These are phyloP conservation scores for Suhomyces canberraensis DNA, from an alignment of 805 yeast genomes.

Conservation along the genomic window DNA sequence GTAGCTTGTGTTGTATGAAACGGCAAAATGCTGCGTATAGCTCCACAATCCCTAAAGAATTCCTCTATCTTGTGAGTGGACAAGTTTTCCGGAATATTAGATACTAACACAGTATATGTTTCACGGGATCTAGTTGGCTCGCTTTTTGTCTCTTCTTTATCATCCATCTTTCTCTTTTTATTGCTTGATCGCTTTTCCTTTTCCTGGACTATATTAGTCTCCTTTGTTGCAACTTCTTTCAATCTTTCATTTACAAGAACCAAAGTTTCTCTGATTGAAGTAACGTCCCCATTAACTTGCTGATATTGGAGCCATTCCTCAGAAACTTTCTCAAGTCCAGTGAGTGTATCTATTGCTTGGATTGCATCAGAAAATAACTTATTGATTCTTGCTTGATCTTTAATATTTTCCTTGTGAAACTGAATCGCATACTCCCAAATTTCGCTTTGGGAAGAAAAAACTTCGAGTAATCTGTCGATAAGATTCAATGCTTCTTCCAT, in stretches of 20 bases:
- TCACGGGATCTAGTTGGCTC: constrained; percentile 52
- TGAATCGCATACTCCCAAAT: constrained; percentile 46
- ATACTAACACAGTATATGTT: constrained; percentile 33
- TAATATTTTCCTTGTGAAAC: constrained; percentile 30
- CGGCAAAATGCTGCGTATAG: constrained; percentile 34
- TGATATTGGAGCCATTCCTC: constrained; percentile 44
- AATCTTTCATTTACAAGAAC: background rate
- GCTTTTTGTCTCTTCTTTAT: background rate
- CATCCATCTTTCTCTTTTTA: background rate
- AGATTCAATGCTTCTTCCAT: constrained; percentile 23
- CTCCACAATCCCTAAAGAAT: constrained; percentile 63
- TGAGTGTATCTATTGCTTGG: constrained; percentile 27
- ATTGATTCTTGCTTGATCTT: constrained; percentile 20
- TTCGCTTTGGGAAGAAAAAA: constrained; percentile 35
- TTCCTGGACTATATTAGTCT: background rate
- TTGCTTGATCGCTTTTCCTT: constrained; percentile 1
- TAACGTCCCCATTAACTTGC: constrained; percentile 28
- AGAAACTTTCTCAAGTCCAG: constrained; percentile 49
- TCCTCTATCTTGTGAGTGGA: constrained; percentile 37
- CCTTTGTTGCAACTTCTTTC: background rate
- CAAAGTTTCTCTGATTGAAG: constrained; percentile 18
- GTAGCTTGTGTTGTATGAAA: constrained; percentile 36
- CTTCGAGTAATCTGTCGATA: constrained; percentile 20
- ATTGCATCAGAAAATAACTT: constrained; percentile 32
- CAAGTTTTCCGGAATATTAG: background rate